A percentile compares a stretch with the other conserved stretches of the same genome.
phyloP scores from a whole-genome alignment of 768 basidiomycete genomes.

The Rhizopogon roseolus region DNA sequence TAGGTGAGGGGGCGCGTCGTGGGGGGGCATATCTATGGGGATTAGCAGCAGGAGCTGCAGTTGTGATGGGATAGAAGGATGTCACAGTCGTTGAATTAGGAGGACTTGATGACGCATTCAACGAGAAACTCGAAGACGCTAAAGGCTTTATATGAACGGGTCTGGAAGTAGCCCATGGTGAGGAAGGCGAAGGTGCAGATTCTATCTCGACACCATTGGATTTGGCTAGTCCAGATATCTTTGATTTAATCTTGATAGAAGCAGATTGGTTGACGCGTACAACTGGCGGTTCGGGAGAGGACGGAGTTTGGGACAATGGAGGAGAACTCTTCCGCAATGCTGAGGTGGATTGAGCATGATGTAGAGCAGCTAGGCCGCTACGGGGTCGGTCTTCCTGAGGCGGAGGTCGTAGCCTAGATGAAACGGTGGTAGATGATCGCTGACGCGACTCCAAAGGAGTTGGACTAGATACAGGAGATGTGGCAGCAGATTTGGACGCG shows the following conservation, averaged over 20 bases:
- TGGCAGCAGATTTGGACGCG: constrained; percentile 17
- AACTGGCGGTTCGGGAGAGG: constrained; percentile 10
- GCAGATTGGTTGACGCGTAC: constrained; percentile 9
- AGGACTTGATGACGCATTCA: constrained; percentile 22
- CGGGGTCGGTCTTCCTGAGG: constrained; percentile 28
- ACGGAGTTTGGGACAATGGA: constrained; percentile 6
- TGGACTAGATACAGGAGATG: constrained; percentile 4
- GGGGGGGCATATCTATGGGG: constrained; percentile 46
- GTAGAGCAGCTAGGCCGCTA: constrained; percentile 21
- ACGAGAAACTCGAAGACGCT: constrained; percentile 21
- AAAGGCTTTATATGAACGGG: constrained; percentile 24
- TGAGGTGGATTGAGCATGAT: constrained; percentile 21
- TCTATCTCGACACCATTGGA: constrained; percentile 9
- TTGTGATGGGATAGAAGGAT: constrained; percentile 53
- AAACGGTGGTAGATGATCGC: constrained; percentile 21
- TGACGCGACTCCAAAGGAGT: constrained; percentile 23
- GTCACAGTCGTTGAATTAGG: constrained; percentile 11
- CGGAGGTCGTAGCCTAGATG: constrained; percentile 21
- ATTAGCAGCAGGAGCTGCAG: constrained; percentile 49
- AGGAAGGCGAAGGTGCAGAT: constrained; percentile 32
- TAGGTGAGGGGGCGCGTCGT: constrained; percentile 29
- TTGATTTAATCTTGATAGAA: constrained; percentile 53
- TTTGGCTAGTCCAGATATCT: constrained; percentile 48
- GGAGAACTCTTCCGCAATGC: constrained; percentile 11
- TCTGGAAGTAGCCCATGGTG: constrained; percentile 27